Percentiles rank a stretch among this genome's conserved stretches.
Conservation (phyloP, 441 rosid genomes). For the Melastoma candidum region DNA sequence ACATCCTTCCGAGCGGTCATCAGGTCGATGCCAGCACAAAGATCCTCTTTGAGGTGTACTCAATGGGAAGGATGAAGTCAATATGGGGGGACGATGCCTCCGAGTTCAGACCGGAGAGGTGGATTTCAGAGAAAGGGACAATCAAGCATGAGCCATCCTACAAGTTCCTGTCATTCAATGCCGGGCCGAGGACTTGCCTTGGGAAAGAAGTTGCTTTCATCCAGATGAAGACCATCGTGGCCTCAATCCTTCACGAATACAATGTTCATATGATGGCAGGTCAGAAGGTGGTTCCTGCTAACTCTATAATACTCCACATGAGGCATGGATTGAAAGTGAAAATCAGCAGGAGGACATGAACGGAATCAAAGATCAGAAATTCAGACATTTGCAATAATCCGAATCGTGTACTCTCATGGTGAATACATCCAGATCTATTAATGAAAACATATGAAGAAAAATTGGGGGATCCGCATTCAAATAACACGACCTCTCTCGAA, state of each 20-base stretch:
- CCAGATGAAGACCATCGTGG: conserved; percentile 41
- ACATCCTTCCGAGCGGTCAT: conserved; percentile 61
- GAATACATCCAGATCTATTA: no score
- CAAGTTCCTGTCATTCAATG: conserved; percentile 59
- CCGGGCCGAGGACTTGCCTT: conserved; percentile 63
- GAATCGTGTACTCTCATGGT: no score
- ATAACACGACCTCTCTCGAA: no score
- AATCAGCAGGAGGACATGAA: neutral
- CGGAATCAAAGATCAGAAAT: no score
- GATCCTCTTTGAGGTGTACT: conserved; percentile 28
- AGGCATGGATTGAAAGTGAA: conserved; percentile 17
- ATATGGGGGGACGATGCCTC: conserved; percentile 62
- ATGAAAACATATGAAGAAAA: no score
- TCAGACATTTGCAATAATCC: no score
- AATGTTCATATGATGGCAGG: conserved; percentile 27
- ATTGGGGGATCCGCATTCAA: no score
- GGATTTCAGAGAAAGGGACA: conserved; percentile 36
- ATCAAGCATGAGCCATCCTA: conserved; percentile 42
- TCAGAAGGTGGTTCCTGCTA: conserved; percentile 19
- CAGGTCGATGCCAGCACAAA: conserved; percentile 25
- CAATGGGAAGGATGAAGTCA: conserved; percentile 52
- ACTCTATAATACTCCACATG: conserved; percentile 24
- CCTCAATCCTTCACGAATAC: conserved; percentile 32
- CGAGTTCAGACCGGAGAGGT: conserved; percentile 63
- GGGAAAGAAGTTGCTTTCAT: conserved; percentile 53